These are phyloP conservation scores for Vanrija humicola DNA, from an alignment of 1,284 basidiomycete species.

Conservation along the genomic window DNA sequence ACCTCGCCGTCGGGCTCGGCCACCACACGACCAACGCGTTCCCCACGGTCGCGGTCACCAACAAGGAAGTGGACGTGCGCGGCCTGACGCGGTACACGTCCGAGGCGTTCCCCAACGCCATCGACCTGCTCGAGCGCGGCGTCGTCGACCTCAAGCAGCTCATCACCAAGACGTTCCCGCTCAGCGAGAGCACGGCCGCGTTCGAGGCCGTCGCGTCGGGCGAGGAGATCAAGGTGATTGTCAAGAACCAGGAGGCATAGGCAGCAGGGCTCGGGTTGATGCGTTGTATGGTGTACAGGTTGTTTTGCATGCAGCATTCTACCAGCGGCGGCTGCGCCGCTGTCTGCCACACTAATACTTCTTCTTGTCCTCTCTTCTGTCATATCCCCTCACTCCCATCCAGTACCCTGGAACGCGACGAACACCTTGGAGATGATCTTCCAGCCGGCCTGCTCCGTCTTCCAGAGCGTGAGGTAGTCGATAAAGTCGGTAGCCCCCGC, in stretches of 20 bases:
- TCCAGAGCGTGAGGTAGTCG: too few relatives aligned
- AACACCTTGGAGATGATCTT: too few relatives aligned
- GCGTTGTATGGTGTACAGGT: too few relatives aligned
- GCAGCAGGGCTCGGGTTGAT: too few relatives aligned
- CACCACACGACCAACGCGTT: constrained; percentile 43
- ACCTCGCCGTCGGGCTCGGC: constrained; percentile 41
- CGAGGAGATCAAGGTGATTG: constrained; percentile 44
- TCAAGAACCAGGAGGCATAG: constrained; percentile 40
- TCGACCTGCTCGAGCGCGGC: constrained; percentile 54
- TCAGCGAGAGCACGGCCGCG: constrained; percentile 51
- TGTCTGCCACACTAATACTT: too few relatives aligned
- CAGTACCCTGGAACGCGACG: too few relatives aligned
- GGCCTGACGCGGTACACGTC: constrained; percentile 48
- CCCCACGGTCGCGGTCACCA: constrained; percentile 45
- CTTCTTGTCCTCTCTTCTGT: too few relatives aligned
- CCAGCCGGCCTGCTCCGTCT: too few relatives aligned
- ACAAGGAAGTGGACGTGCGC: constrained; percentile 68
- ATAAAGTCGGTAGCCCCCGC: too few relatives aligned
- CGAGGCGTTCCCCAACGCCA: constrained; percentile 51
- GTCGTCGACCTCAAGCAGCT: constrained; percentile 56
- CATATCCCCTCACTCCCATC: too few relatives aligned
- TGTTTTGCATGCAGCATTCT: too few relatives aligned
- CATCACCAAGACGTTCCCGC: constrained; percentile 57
- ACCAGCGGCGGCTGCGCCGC: too few relatives aligned
- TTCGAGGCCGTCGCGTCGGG: constrained; percentile 54